Conservation (phyloP, 2,329 filamentous ascomycete species). For the Leptographium procerum region DNA sequence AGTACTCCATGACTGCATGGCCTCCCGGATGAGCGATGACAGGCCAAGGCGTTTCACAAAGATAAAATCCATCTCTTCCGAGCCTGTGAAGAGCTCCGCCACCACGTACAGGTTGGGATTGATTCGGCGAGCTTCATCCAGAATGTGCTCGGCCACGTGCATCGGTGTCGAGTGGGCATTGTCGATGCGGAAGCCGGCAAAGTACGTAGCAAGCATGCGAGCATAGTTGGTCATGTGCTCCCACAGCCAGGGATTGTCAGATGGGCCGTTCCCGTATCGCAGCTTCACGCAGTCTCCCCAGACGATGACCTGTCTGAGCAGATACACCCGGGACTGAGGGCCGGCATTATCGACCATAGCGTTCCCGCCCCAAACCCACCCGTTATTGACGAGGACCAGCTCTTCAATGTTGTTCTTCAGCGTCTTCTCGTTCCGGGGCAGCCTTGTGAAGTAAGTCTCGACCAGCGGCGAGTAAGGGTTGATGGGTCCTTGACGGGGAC, state of each 20-base stretch:
- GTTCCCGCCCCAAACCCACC: slow-evolving; percentile 98
- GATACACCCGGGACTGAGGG: slow-evolving; percentile 77
- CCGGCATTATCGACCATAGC: slow-evolving; percentile 91
- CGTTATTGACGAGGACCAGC: slow-evolving; percentile 83
- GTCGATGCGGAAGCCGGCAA: slow-evolving; percentile 90
- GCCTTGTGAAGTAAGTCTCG: slow-evolving; percentile 87
- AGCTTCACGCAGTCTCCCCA: slow-evolving; percentile 99
- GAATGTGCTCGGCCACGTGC: slow-evolving; percentile 85
- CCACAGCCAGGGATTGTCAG: slow-evolving; percentile 92
- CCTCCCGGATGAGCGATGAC: slow-evolving; percentile 85
- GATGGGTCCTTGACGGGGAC: slow-evolving; percentile 75
- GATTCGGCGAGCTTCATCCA: slow-evolving; percentile 84
- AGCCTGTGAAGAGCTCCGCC: slow-evolving; percentile 90
- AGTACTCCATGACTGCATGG: slow-evolving; percentile 97
- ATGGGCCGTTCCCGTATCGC: slow-evolving; percentile 66
- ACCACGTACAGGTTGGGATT: slow-evolving; percentile 84
- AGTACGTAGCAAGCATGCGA: slow-evolving; percentile 84
- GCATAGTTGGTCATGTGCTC: slow-evolving; percentile 93
- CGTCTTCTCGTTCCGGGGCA: slow-evolving; percentile 69
- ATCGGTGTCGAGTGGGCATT: slow-evolving; percentile 96
- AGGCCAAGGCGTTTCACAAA: slow-evolving; percentile 90
- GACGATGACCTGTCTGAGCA: slow-evolving; percentile 91
- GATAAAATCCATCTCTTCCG: slow-evolving; percentile 89
- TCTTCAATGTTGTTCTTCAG: slow-evolving; percentile 60
- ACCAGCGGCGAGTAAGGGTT: slow-evolving; percentile 68